A percentile compares a stretch with the other conserved stretches of the same genome.
phyloP scores from a whole-genome alignment of 805 yeast genomes.

The Ogataea dorogensis region DNA sequence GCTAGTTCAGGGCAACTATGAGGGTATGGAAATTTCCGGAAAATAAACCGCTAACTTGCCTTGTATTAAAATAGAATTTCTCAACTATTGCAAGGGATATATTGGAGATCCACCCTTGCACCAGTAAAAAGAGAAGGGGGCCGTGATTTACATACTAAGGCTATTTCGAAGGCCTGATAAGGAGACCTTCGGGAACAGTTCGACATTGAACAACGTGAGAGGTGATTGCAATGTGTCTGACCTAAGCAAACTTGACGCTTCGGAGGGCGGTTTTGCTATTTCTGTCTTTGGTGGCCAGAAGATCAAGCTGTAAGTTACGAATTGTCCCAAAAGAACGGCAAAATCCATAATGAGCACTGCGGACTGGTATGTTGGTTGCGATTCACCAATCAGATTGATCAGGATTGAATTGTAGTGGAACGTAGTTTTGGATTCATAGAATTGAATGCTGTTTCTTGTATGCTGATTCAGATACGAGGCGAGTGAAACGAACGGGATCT shows the following conservation, averaged over 20 bases:
- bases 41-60: not conserved
- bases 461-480: constrained; percentile 17
- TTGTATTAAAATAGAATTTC: constrained; percentile 1
- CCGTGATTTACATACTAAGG: constrained; percentile 3
- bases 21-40: not conserved
- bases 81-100: not conserved
- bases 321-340: constrained; percentile 20
- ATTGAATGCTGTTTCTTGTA: constrained; percentile 14
- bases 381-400: constrained; percentile 31
- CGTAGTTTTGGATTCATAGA: constrained; percentile 17
- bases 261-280: not conserved
- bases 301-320: constrained; percentile 16
- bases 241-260: not conserved
- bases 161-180: constrained; percentile 5
- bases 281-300: constrained; percentile 11
- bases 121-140: constrained; percentile 1
- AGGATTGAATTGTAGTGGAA: constrained; percentile 24
- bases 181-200: constrained; percentile 17
- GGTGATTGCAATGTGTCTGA: constrained; percentile 21
- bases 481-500: constrained; percentile 1
- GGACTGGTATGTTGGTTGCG: constrained; percentile 7
- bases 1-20: too few relatives aligned
- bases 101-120: constrained; percentile 5
- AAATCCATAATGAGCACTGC: constrained; percentile 24
- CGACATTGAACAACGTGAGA: constrained; percentile 16